phyloP scores from a whole-genome alignment of 2,329 filamentous ascomycete species.

The Purpureocillium lavendulum region DNA sequence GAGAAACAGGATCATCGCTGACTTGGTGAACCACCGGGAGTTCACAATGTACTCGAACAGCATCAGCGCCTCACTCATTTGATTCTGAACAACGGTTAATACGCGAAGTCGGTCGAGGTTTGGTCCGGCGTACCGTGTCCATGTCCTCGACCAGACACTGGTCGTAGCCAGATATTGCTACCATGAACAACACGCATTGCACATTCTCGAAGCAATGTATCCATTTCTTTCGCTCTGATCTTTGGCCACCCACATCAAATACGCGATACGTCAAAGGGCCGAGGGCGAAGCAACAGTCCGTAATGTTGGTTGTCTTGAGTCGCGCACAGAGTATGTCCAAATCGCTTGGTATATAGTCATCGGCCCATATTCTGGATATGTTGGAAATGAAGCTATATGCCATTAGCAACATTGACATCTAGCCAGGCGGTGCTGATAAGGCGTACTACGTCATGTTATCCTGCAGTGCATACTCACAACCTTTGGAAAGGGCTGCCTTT shows the following conservation, averaged over 20 bases:
- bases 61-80: slow-evolving; percentile 88
- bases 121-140: slow-evolving; percentile 62
- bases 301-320: slow-evolving; percentile 89
- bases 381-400: slow-evolving; percentile 69
- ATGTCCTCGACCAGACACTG: slow-evolving; percentile 95
- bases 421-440: background rate
- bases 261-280: slow-evolving; percentile 91
- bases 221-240: slow-evolving; percentile 95
- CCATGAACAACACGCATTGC: slow-evolving; percentile 84
- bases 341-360: slow-evolving; percentile 79
- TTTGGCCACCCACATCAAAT: slow-evolving; percentile 90
- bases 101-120: background rate
- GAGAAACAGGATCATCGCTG: slow-evolving; percentile 73
- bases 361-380: slow-evolving; percentile 65
- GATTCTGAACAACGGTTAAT: slow-evolving; percentile 51
- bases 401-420: too few species aligned
- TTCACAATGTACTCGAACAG: slow-evolving; percentile 80
- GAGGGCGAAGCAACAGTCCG: slow-evolving; percentile 87
- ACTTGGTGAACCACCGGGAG: slow-evolving; percentile 78
- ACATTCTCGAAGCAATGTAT: slow-evolving; percentile 96
- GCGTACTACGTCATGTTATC: slow-evolving; percentile 91
- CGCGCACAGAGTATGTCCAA: slow-evolving; percentile 90
- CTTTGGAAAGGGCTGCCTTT: slow-evolving; percentile 79
- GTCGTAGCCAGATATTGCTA: slow-evolving; percentile 93
- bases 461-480: slow-evolving; percentile 93